Base-by-base conservation (phyloP, 169 alveolate species). In the Hammondia hammondi region DNA sequence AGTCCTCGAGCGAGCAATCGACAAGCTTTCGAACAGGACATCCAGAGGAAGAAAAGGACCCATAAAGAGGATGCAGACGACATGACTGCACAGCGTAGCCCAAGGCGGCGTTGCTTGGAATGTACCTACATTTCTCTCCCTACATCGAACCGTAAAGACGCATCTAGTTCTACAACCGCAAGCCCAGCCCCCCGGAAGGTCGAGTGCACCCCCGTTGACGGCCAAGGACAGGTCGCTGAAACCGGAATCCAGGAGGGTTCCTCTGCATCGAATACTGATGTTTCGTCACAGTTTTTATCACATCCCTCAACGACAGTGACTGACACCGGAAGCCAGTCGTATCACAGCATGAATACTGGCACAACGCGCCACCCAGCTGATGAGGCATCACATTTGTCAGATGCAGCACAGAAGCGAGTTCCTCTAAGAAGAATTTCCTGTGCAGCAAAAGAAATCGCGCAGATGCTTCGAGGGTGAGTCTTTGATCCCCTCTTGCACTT, bases 381-480 rank as follows among this genome's bases (percentile, higher is more conserved):
- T 10, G 61, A 52, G 24, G 19, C 61, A 52, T 14, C 24, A 52
- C 61, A 52, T 14, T 14, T 14, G 3, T 52, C 61, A 52, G 61
- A 10, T 21, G 1, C 45, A 17, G 27, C 87, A 77, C 56, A 39
- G 27, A 39, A 77, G 87, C 45, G 56, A 19, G 87, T 39, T 77
- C 87, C 56, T 12, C 87, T 14, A 77, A 77, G 32, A 77, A 24
- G 48, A 77, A 39, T 32, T 32, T 32, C 48, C 1, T 4, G 87
- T 21, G 87, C 87, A 10, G 87, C 87, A 39, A 77, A 39, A n/a
- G 87, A 77, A 32, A 32, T 77, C 32, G 87, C 32, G 27, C 45
- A 77, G 87, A 43, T 77, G 46, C 87, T 77, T 77, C 45, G 87
- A 37, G 87, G 87, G 87, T 77, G 87, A 77, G 87, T 6, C 9